phyloP scores from a whole-genome alignment of 345 rosid species.

The Melastoma malabathricum region DNA sequence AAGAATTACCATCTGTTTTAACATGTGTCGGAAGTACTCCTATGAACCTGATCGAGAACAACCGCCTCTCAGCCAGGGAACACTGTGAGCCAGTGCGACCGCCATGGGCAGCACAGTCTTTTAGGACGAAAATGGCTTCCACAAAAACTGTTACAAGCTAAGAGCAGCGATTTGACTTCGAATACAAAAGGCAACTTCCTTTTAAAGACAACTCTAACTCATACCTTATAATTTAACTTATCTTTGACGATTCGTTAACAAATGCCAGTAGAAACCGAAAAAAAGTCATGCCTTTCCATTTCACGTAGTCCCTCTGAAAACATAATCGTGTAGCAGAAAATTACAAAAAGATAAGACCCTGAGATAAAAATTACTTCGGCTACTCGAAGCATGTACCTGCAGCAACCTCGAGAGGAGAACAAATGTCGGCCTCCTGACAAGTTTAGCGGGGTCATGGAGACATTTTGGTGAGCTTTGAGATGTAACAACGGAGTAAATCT shows the following conservation, averaged over 20 bases:
- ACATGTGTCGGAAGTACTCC: background rate
- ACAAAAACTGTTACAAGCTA: conserved; percentile 96
- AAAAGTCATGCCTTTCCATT: conserved; percentile 91
- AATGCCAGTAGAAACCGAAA: conserved; percentile 75
- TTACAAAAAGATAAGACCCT: background rate
- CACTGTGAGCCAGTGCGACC: conserved; percentile 45
- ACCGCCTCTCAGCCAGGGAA: conserved; percentile 34
- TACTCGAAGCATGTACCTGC: conserved; percentile 38
- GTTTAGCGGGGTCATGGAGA: conserved; percentile 78
- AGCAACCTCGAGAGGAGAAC: conserved; percentile 77
- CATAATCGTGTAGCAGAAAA: background rate
- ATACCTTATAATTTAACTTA: conserved; percentile 9
- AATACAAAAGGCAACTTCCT: conserved; percentile 6
- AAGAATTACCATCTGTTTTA: too few species aligned
- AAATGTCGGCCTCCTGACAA: conserved; percentile 89
- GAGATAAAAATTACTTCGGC: background rate
- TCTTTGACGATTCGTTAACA: conserved; percentile 90
- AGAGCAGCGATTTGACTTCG: conserved; percentile 84
- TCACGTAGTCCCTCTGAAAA: conserved; percentile 86
- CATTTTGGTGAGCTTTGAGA: conserved; percentile 78
- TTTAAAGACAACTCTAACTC: background rate
- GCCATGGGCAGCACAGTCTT: conserved; percentile 54
- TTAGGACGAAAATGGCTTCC: conserved; percentile 81
- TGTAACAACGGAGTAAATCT: too few species aligned
- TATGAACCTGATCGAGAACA: conserved; percentile 56